Conservation (phyloP, 2,329 filamentous ascomycete species). For the Zymoseptoria ardabiliae region DNA sequence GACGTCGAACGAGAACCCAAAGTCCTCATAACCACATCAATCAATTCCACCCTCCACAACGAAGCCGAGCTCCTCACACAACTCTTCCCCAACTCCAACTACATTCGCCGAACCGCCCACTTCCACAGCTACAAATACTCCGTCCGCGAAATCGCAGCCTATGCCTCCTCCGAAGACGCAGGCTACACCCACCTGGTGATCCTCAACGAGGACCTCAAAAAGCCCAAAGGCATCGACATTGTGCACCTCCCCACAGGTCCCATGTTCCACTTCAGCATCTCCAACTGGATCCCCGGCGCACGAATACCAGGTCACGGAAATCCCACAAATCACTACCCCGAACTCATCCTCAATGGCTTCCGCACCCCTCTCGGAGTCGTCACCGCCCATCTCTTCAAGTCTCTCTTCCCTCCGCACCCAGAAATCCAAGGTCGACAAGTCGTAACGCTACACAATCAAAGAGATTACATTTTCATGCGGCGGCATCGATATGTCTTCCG, state of each 20-base stretch:
- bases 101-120: constrained; percentile 79
- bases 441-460: constrained; percentile 86
- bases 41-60: constrained; percentile 81
- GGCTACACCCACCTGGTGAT: constrained; percentile 79
- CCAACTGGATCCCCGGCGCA: constrained; percentile 83
- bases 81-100: constrained; percentile 72
- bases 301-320: constrained; percentile 86
- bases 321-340: constrained; percentile 81
- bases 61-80: constrained; percentile 71
- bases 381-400: constrained; percentile 76
- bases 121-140: constrained; percentile 85
- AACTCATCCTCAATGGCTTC: constrained; percentile 89
- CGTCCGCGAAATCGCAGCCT: constrained; percentile 80
- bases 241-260: constrained; percentile 78
- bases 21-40: constrained; percentile 81
- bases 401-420: constrained; percentile 70
- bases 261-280: constrained; percentile 86
- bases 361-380: constrained; percentile 84
- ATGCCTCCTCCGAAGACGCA: constrained; percentile 60
- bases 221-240: constrained; percentile 71
- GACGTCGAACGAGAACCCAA: constrained; percentile 57
- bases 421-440: constrained; percentile 83
- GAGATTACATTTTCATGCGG: constrained; percentile 91
- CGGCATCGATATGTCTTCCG: constrained; percentile 89
- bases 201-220: constrained; percentile 83